Evolutionary conservation across 805 yeast genomes (phyloP).

Genomic region (Groenewaldozyma tartarivorans): DNA sequence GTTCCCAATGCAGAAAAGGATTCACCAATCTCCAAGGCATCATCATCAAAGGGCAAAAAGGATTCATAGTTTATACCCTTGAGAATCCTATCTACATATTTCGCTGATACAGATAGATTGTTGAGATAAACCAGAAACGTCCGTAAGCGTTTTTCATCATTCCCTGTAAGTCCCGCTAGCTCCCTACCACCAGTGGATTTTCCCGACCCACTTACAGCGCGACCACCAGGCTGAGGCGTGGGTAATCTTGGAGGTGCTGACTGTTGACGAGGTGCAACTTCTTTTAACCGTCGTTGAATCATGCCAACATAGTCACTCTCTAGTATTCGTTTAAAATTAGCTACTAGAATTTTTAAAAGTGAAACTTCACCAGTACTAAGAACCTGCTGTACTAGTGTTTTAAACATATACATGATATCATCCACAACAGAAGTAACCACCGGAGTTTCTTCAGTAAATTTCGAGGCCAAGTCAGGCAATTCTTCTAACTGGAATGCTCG

Average conservation of each 20-base stretch:
- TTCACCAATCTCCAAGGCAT: slow-evolving; percentile 13
- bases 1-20: slow-evolving; percentile 18
- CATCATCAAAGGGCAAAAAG: slow-evolving; percentile 20
- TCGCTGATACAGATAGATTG: slow-evolving; percentile 55
- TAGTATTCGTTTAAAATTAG: slow-evolving; percentile 47
- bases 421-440: slow-evolving; percentile 72
- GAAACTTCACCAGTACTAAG: slow-evolving; percentile 61
- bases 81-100: slow-evolving; percentile 46
- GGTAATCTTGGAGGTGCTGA: slow-evolving; percentile 10
- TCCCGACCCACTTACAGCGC: background rate
- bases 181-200: slow-evolving; percentile 1
- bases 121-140: slow-evolving; percentile 60
- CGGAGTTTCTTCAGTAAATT: slow-evolving; percentile 44
- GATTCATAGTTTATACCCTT: slow-evolving; percentile 30
- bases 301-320: slow-evolving; percentile 57
- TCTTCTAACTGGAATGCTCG: slow-evolving; percentile 76
- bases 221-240: slow-evolving; percentile 5
- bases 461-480: slow-evolving; percentile 43
- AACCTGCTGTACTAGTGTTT: slow-evolving; percentile 53
- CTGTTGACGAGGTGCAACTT: slow-evolving; percentile 31
- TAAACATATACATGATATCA: slow-evolving; percentile 67
- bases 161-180: slow-evolving; percentile 15
- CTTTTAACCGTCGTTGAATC: slow-evolving; percentile 37
- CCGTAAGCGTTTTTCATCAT: slow-evolving; percentile 40
- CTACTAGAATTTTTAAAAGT: slow-evolving; percentile 45